Base-by-base conservation (phyloP, 73 alveolate genomes). In the Diophrys appendiculata region DNA sequence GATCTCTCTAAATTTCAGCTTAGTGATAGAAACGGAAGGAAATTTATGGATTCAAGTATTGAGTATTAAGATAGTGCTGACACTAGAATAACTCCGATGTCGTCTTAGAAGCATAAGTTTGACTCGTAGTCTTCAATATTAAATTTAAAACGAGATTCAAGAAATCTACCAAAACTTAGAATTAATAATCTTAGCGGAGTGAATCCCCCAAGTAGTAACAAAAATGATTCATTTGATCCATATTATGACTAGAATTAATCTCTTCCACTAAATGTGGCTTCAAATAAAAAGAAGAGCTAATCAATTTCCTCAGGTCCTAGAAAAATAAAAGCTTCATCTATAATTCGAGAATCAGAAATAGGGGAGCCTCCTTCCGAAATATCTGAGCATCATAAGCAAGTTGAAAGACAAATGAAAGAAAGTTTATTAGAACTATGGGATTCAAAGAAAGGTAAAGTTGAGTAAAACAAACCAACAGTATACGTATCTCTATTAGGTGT, bases 381-480 rank as follows among this genome's bases (percentile, higher is more conserved):
- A 13, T 3, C 18, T 69, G 29, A 69, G 43, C 72, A 31, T 33
- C 52, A 5, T 69, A 18, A 5, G 5, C n/a, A 43, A 43, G n/a
- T 43, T 43, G 60, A 43, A 43, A 5, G 5, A 11, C 5, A 43
- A 43, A 43, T 43, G 88, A 79, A 28, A 69, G 71, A 69, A 22
- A 18, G 11, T 11, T 27, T 29, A 27, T 8, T 18, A 5, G 32
- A 69, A n/a, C 8, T 18, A 27, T 69, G 60, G 30, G 8, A 8
- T 22, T 24, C 27, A 28, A 24, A 11, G 53, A 27, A 27, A 69
- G 27, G 25, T 69, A 29, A 29, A 22, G 23, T 64, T 64, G 32
- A n/a, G 8, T 64, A 8, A 11, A 23, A 64, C 30, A n/a, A 23
- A 64, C 34, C 77, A 24, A 29, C 53, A 22, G 60, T 69, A 29